Percentiles rank a stretch among this genome's conserved stretches.
These are phyloP conservation scores for Syzygium aqueum DNA, from an alignment of 345 rosid genomes.

Conservation along the genomic window DNA sequence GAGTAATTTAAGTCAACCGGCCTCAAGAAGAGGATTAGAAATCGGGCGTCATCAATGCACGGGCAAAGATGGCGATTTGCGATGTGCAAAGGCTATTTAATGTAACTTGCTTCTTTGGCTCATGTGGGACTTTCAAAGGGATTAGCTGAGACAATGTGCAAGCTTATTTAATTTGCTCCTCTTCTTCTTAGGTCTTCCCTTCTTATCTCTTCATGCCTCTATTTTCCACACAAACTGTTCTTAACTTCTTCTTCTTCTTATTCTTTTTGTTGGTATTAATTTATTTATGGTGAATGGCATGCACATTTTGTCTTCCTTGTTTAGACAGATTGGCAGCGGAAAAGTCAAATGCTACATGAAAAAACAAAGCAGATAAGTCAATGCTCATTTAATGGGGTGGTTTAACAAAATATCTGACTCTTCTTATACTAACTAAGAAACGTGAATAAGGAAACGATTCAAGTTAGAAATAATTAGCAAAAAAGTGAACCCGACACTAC, in stretches of 20 bases:
- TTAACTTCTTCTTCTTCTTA: background rate
- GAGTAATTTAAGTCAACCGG: background rate
- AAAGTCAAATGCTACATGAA: background rate
- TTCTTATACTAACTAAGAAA: background rate
- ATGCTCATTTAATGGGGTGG: background rate
- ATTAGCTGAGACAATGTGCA: background rate
- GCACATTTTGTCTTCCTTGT: background rate
- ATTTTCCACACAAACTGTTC: background rate
- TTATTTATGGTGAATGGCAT: background rate
- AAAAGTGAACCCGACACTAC: background rate
- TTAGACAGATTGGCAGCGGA: background rate
- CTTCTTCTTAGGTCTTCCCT: background rate
- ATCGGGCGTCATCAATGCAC: background rate
- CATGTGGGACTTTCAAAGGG: background rate
- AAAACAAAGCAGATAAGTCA: background rate
- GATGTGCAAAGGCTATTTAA: background rate
- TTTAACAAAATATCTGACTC: background rate
- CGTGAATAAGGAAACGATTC: background rate
- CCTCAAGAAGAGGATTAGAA: background rate
- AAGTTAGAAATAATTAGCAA: background rate
- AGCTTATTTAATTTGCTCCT: background rate
- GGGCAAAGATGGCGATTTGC: background rate
- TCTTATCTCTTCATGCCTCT: background rate
- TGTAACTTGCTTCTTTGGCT: background rate
- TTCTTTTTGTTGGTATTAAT: background rate